phyloP scores from a whole-genome alignment of 192 early-diverging fungal genomes.

The Coemansia reversa region DNA sequence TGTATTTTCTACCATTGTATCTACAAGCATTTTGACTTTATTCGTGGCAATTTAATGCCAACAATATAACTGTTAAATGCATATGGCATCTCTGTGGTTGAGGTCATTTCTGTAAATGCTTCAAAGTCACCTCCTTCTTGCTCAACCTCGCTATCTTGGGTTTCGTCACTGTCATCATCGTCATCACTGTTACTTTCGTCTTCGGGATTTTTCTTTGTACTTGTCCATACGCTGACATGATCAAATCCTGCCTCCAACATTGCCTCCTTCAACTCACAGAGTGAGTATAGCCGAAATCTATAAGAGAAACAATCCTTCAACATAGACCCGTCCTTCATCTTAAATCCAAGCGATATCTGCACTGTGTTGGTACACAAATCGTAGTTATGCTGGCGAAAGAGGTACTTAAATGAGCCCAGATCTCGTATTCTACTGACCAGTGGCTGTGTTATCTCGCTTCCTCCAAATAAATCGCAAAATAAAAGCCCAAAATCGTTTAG shows the following conservation, averaged over 20 bases:
- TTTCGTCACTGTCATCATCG: neutral
- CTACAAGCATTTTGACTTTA: neutral
- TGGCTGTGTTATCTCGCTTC: slow-evolving; percentile 16
- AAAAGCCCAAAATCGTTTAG: slow-evolving; percentile 41
- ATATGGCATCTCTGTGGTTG: slow-evolving; percentile 18
- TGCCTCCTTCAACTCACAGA: slow-evolving; percentile 53
- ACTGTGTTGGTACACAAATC: slow-evolving; percentile 34
- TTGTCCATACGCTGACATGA: slow-evolving; percentile 42
- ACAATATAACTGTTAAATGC: slow-evolving; percentile 28
- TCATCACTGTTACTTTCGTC: neutral
- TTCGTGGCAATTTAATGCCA: slow-evolving; percentile 22
- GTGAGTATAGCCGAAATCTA: slow-evolving; percentile 44
- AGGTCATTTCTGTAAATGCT: slow-evolving; percentile 13
- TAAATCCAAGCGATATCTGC: slow-evolving; percentile 39
- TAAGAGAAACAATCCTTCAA: slow-evolving; percentile 45
- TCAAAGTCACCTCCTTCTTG: slow-evolving; percentile 9
- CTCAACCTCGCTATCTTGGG: neutral
- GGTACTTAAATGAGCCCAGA: slow-evolving; percentile 31
- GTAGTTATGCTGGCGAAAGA: slow-evolving; percentile 44
- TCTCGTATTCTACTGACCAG: slow-evolving; percentile 9
- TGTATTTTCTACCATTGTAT: too few relatives aligned
- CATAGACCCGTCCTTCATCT: slow-evolving; percentile 51
- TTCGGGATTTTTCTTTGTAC: neutral
- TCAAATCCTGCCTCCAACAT: slow-evolving; percentile 57
- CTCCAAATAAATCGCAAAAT: slow-evolving; percentile 55